phyloP scores from a whole-genome alignment of 148 eudicot genomes.

The Rhododendron simsii region DNA sequence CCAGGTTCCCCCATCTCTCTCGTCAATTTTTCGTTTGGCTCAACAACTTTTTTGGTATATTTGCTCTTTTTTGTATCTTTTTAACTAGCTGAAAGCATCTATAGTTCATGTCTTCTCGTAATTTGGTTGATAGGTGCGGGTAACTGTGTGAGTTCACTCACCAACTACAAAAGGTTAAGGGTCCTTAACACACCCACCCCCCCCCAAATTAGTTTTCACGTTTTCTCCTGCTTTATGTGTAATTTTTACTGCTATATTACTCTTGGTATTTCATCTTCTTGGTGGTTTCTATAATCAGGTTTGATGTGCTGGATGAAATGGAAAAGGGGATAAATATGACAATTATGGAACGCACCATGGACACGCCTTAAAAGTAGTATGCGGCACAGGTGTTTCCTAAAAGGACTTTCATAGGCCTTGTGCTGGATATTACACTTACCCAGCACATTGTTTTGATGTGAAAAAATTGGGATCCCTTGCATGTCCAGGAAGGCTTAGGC shows the following conservation, averaged over 20 bases:
- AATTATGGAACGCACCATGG: background rate
- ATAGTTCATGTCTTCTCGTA: background rate
- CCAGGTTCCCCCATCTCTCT: too few relatives aligned
- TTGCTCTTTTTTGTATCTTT: background rate
- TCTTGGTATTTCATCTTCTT: background rate
- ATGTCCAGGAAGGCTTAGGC: background rate
- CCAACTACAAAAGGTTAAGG: background rate
- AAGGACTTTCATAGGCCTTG: background rate
- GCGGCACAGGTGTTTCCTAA: background rate
- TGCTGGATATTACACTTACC: background rate
- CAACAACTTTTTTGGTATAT: too few relatives aligned
- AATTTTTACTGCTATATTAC: background rate
- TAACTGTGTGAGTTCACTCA: background rate
- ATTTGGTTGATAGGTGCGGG: background rate
- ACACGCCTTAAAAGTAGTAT: background rate
- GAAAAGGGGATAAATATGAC: background rate
- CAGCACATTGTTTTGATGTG: background rate
- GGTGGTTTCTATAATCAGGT: background rate
- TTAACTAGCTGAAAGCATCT: background rate
- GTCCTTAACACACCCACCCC: background rate
- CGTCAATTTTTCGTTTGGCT: too few relatives aligned
- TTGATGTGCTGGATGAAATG: background rate
- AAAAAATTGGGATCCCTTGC: background rate
- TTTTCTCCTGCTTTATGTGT: background rate
- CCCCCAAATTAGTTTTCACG: background rate